Percentiles rank a stretch among this genome's conserved stretches.
These are phyloP conservation scores for Ogataea methanolica DNA, from an alignment of 805 yeast species.

Conservation along the genomic window DNA sequence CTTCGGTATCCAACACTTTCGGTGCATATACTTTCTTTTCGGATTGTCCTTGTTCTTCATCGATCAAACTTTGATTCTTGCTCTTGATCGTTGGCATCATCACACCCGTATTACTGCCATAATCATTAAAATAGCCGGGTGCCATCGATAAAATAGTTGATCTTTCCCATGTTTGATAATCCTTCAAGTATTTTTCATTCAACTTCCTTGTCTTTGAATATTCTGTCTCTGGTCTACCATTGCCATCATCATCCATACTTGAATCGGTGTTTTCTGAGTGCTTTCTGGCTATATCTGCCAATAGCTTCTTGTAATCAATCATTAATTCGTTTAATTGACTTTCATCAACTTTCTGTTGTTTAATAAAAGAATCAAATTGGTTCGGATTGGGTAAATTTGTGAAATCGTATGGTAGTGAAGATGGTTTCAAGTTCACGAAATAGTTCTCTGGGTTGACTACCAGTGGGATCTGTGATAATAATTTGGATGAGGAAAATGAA, in stretches of 20 bases:
- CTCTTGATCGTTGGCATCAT: constrained; percentile 21
- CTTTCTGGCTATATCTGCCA: neutral
- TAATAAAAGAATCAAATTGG: neutral
- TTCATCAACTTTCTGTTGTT: constrained; percentile 1
- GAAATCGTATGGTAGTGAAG: constrained; percentile 24
- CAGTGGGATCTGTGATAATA: constrained; percentile 27
- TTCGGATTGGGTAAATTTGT: constrained; percentile 6
- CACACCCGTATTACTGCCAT: constrained; percentile 17
- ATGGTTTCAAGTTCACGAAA: constrained; percentile 16
- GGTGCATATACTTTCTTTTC: neutral
- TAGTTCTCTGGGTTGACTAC: constrained; percentile 23
- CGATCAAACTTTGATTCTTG: neutral
- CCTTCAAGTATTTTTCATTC: neutral
- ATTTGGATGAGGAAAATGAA: constrained; percentile 4
- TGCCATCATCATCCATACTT: no score
- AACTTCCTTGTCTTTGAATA: no score
- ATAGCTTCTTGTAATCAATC: constrained; percentile 1
- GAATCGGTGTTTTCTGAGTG: no score
- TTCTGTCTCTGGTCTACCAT: no score
- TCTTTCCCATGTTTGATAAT: constrained; percentile 21
- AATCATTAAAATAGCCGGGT: constrained; percentile 26
- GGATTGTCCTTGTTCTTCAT: neutral
- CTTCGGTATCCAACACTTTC: neutral
- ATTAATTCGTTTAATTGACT: constrained; percentile 1
- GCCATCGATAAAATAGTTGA: constrained; percentile 13